Evolutionary conservation across 805 yeast genomes (phyloP).

Genomic region (Ogataea neopini): DNA sequence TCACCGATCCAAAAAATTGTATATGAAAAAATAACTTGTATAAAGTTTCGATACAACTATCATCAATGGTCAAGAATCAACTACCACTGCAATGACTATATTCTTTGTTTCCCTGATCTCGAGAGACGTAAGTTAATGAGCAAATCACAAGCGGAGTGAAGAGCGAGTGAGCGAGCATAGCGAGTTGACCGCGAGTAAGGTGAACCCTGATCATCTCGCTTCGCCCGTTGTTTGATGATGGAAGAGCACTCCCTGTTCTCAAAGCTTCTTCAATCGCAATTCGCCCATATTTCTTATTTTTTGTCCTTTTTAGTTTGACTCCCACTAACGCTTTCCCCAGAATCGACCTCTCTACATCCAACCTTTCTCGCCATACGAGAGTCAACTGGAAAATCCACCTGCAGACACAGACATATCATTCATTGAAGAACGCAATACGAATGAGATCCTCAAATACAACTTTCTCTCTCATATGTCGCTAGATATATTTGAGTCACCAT

Average conservation of each 20-base stretch:
- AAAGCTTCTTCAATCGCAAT: no score
- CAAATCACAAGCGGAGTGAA: no score
- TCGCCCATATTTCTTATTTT: no score
- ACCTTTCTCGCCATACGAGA: conserved; percentile 41
- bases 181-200: no score
- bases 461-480: conserved; percentile 76
- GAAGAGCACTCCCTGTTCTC: no score
- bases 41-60: neutral
- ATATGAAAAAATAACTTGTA: neutral
- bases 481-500: conserved; percentile 61
- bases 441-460: conserved; percentile 59
- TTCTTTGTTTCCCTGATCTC: conserved; percentile 60
- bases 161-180: no score
- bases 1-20: no score
- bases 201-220: no score
- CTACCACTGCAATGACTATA: conserved; percentile 38
- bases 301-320: no score
- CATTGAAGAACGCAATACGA: conserved; percentile 35
- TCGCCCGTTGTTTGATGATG: no score
- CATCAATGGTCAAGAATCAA: no score
- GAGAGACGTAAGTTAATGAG: conserved; percentile 45
- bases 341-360: conserved; percentile 63
- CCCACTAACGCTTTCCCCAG: conserved; percentile 25
- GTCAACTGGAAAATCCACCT: conserved; percentile 17
- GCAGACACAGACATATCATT: conserved; percentile 21